Percentiles rank a stretch among this genome's conserved stretches.
phyloP scores from a whole-genome alignment of 495 filamentous ascomycete species.

The Xylaria nigripes region DNA sequence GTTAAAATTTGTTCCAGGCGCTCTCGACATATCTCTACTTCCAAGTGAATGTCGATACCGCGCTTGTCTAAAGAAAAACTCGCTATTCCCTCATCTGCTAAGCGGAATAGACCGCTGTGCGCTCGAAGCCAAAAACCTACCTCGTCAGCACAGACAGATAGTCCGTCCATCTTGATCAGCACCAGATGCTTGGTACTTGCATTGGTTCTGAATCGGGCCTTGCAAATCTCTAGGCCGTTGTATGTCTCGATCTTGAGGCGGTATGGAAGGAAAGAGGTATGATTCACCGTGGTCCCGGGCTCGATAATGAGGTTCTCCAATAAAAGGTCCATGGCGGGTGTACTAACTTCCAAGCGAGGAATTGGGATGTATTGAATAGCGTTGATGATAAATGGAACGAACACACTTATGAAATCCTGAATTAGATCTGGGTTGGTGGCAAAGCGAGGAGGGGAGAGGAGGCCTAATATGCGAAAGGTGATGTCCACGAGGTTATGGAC shows the following conservation, averaged over 20 bases:
- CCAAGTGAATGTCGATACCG: slow-evolving; percentile 77
- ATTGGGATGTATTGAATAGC: slow-evolving; percentile 81
- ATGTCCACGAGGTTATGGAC: slow-evolving; percentile 60
- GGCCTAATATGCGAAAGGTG: slow-evolving; percentile 52
- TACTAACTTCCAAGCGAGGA: slow-evolving; percentile 73
- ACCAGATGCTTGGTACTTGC: slow-evolving; percentile 60
- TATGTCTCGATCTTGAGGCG: slow-evolving; percentile 70
- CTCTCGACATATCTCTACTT: slow-evolving; percentile 70
- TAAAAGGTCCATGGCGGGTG: slow-evolving; percentile 74
- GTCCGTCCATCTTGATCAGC: slow-evolving; percentile 66
- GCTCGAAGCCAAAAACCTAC: slow-evolving; percentile 67
- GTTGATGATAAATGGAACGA: slow-evolving; percentile 69
- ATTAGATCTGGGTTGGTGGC: slow-evolving; percentile 60
- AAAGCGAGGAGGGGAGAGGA: slow-evolving; percentile 50
- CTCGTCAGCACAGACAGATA: slow-evolving; percentile 75
- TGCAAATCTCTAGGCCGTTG: slow-evolving; percentile 78
- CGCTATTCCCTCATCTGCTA: slow-evolving; percentile 75
- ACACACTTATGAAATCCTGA: slow-evolving; percentile 65
- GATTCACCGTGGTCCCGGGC: slow-evolving; percentile 75
- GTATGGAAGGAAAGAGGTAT: slow-evolving; percentile 83
- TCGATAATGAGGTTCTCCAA: slow-evolving; percentile 88
- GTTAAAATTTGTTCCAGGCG: slow-evolving; percentile 72
- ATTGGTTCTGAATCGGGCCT: slow-evolving; percentile 62
- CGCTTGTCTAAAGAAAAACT: slow-evolving; percentile 76
- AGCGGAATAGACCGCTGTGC: slow-evolving; percentile 57